Evolutionary conservation across 345 rosid species (phyloP).

Genomic region (Salix purpurea): DNA sequence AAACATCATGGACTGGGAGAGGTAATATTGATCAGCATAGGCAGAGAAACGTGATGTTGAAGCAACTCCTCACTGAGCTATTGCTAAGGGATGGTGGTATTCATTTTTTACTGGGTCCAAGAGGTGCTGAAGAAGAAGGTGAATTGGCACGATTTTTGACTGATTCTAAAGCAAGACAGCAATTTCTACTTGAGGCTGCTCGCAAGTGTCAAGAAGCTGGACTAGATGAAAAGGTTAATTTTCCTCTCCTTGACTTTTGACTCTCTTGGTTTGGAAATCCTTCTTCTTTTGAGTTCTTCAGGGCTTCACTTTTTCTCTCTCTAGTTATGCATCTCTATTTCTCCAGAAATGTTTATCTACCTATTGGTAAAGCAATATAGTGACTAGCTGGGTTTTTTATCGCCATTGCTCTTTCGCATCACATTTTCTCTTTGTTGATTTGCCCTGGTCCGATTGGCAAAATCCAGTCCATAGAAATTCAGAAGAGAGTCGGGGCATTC

Average conservation of each 20-base stretch:
- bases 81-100: conserved; percentile 85
- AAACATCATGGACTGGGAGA: conserved; percentile 79
- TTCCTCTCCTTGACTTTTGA: conserved; percentile 10
- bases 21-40: conserved; percentile 75
- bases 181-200: conserved; percentile 87
- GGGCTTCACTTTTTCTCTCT: neutral
- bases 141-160: conserved; percentile 66
- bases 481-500: conserved; percentile 89
- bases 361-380: neutral
- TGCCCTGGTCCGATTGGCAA: conserved; percentile 1
- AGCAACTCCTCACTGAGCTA: conserved; percentile 85
- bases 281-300: neutral
- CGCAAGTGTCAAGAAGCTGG: conserved; percentile 83
- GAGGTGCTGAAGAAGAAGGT: conserved; percentile 93
- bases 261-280: neutral
- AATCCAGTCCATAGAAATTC: conserved; percentile 79
- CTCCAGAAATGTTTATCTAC: neutral
- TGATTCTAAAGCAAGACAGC: conserved; percentile 61
- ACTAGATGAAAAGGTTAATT: conserved; percentile 77
- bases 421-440: neutral
- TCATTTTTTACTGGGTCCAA: conserved; percentile 71
- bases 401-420: neutral
- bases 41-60: conserved; percentile 81
- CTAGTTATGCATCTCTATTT: neutral
- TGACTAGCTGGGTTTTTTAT: neutral